Percentiles rank a stretch among this genome's conserved stretches.
These are phyloP conservation scores for Puccinia polysora DNA, from an alignment of 1,284 basidiomycete genomes.

Conservation along the genomic window DNA sequence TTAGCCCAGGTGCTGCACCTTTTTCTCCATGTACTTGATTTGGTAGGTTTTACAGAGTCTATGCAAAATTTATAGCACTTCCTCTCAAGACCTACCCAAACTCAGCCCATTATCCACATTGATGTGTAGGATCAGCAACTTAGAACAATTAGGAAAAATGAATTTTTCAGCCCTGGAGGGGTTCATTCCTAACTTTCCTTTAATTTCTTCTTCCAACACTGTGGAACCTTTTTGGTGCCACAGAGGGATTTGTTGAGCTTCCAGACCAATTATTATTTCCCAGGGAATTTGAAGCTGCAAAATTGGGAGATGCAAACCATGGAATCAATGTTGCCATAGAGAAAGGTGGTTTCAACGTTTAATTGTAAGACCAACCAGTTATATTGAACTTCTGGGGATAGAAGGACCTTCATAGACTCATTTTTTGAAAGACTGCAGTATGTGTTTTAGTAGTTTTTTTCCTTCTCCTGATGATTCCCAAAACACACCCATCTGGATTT, in stretches of 20 bases:
- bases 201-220: constrained; percentile 1
- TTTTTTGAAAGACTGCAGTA: background rate
- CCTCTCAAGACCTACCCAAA: too few species aligned
- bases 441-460: constrained; percentile 4
- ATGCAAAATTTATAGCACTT: too few species aligned
- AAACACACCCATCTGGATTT: constrained; percentile 31
- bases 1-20: too few species aligned
- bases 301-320: constrained; percentile 15
- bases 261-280: background rate
- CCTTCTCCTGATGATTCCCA: constrained; percentile 1
- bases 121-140: too few species aligned
- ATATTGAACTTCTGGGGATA: background rate
- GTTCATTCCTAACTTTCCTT: too few species aligned
- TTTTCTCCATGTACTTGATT: too few species aligned
- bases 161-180: too few species aligned
- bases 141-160: too few species aligned
- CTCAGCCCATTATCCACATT: too few species aligned
- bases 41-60: too few species aligned
- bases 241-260: constrained; percentile 1
- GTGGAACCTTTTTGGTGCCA: constrained; percentile 5
- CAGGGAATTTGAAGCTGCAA: background rate
- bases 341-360: constrained; percentile 7
- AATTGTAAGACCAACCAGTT: constrained; percentile 7
- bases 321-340: constrained; percentile 8
- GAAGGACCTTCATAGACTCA: background rate